Evolutionary conservation across 805 yeast genomes (phyloP).

Genomic region (Candida bentonensis): DNA sequence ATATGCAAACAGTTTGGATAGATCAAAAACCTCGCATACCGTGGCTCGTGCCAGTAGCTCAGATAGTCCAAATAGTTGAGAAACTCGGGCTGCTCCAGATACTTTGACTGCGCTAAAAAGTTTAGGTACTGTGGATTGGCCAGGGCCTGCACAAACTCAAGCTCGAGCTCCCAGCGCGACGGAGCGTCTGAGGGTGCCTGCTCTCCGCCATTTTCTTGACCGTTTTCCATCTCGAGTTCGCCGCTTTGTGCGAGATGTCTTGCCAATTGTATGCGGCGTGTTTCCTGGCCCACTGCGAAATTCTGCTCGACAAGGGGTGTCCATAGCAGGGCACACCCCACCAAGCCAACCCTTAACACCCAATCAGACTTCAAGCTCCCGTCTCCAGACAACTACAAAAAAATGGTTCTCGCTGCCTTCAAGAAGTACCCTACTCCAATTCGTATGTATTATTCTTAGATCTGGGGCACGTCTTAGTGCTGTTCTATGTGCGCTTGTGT

Average conservation of each 20-base stretch:
- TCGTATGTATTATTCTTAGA: slow-evolving; percentile 11
- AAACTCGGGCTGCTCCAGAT: slow-evolving; percentile 57
- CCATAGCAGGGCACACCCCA: neutral
- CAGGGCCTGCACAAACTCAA: slow-evolving; percentile 88
- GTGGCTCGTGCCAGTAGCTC: slow-evolving; percentile 72
- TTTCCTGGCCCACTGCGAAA: no score
- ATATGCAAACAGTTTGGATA: slow-evolving; percentile 85
- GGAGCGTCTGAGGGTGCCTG: slow-evolving; percentile 30
- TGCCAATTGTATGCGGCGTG: no score
- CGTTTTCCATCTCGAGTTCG: no score
- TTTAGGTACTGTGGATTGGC: slow-evolving; percentile 82
- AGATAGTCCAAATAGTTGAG: slow-evolving; percentile 65
- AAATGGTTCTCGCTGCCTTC: slow-evolving; percentile 9
- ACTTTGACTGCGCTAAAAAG: slow-evolving; percentile 72
- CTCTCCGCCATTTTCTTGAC: neutral
- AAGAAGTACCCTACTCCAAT: slow-evolving; percentile 37
- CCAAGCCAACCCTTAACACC: neutral
- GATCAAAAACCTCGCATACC: slow-evolving; percentile 55
- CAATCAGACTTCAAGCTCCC: neutral
- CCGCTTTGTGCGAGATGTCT: no score
- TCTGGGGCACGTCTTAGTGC: no score
- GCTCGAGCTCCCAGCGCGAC: slow-evolving; percentile 75
- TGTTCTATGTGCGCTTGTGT: no score
- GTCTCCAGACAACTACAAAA: neutral
- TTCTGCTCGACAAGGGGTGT: no score